These are phyloP conservation scores for Aspergillus aculeatinus DNA, from an alignment of 2,329 filamentous ascomycete genomes.

Conservation along the genomic window DNA sequence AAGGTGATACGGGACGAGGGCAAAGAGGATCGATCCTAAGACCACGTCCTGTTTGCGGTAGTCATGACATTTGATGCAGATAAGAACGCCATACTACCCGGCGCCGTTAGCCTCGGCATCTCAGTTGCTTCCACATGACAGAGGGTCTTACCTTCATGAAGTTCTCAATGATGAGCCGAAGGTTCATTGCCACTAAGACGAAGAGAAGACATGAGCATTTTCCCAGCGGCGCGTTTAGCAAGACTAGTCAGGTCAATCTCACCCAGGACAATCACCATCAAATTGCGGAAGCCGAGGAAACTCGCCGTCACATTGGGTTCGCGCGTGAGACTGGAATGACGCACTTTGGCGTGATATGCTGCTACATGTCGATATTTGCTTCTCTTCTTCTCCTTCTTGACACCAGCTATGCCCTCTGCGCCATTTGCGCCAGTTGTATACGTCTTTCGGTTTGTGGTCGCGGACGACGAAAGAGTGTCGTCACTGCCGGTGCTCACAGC, in stretches of 20 bases:
- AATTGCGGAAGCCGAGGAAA: slow-evolving; percentile 90
- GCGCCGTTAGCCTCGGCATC: slow-evolving; percentile 3
- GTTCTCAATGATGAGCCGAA: slow-evolving; percentile 94
- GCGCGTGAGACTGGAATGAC: slow-evolving; percentile 80
- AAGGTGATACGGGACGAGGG: slow-evolving; percentile 85
- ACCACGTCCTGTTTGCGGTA: slow-evolving; percentile 75
- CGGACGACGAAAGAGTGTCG: slow-evolving; percentile 17
- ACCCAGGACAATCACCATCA: slow-evolving; percentile 93
- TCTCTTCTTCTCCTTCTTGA: slow-evolving; percentile 33
- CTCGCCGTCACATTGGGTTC: slow-evolving; percentile 74
- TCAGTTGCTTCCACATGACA: not conserved
- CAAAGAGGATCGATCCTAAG: slow-evolving; percentile 74
- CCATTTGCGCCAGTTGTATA: slow-evolving; percentile 4
- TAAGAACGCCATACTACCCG: slow-evolving; percentile 82
- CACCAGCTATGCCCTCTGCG: slow-evolving; percentile 9
- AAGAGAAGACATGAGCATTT: slow-evolving; percentile 12
- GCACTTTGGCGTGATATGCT: slow-evolving; percentile 71
- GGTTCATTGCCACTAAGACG: slow-evolving; percentile 76
- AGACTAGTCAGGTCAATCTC: slow-evolving; percentile 30
- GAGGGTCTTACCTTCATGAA: slow-evolving; percentile 71
- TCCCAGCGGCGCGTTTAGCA: not conserved
- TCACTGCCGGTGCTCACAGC: slow-evolving; percentile 26
- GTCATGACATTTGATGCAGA: slow-evolving; percentile 87
- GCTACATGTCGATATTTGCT: slow-evolving; percentile 89
- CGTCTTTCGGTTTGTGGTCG: slow-evolving; percentile 14